These are phyloP conservation scores for Chalara sp. DNA, from an alignment of 2,329 filamentous ascomycete genomes.

Conservation along the genomic window DNA sequence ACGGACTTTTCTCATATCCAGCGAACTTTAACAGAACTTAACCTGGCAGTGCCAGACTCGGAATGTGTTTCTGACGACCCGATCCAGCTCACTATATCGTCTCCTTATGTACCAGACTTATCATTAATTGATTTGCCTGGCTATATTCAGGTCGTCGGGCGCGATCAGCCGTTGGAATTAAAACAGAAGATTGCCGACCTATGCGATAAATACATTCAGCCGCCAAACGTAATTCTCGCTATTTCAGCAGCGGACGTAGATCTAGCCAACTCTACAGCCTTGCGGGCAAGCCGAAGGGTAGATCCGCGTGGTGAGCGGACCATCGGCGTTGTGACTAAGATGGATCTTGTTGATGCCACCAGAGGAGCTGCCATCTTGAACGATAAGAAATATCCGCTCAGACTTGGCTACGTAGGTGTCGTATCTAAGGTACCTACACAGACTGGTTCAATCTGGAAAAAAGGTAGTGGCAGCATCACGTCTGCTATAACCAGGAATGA, in stretches of 20 bases:
- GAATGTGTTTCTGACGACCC: conserved; percentile 96
- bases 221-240: conserved; percentile 92
- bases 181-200: conserved; percentile 95
- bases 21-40: conserved; percentile 88
- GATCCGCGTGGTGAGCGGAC: conserved; percentile 93
- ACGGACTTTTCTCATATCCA: conserved; percentile 91
- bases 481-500: conserved; percentile 83
- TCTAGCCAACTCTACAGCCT: conserved; percentile 88
- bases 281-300: conserved; percentile 82
- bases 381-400: conserved; percentile 87
- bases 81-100: conserved; percentile 92
- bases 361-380: conserved; percentile 73
- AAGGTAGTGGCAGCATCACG: conserved; percentile 72
- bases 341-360: conserved; percentile 87
- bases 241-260: conserved; percentile 98
- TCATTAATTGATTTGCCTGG: conserved; percentile 94
- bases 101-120: conserved; percentile 88
- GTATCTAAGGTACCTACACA: conserved; percentile 69
- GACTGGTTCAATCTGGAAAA: conserved; percentile 69
- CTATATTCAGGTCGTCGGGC: conserved; percentile 92
- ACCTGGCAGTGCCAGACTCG: conserved; percentile 80
- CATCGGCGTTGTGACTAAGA: conserved; percentile 98
- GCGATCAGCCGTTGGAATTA: conserved; percentile 82
- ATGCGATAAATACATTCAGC: conserved; percentile 96
- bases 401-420: conserved; percentile 94